Evolutionary conservation across 257 asterid genomes (phyloP).

Genomic region (Lantana camara): DNA sequence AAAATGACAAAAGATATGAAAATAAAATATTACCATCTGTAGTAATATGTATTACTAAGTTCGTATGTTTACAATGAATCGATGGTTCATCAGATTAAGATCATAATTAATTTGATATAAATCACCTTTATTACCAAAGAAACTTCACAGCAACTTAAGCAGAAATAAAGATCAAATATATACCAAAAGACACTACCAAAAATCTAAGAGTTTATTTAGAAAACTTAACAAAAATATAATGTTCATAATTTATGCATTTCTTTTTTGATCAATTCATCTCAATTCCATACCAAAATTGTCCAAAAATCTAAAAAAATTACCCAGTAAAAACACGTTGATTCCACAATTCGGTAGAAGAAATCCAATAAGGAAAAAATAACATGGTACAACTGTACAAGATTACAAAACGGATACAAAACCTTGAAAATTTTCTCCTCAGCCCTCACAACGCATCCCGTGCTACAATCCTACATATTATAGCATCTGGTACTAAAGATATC

Average conservation of each 20-base stretch:
- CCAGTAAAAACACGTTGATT: neutral
- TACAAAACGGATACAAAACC: slow-evolving; percentile 6
- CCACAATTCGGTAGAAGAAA: neutral
- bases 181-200: neutral
- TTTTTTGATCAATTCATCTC: neutral
- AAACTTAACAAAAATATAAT: neutral
- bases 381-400: slow-evolving; percentile 18
- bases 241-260: neutral
- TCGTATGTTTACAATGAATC: too few relatives aligned
- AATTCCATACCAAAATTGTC: slow-evolving; percentile 10
- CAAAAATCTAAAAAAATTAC: neutral
- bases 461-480: slow-evolving; percentile 83
- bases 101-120: too few relatives aligned
- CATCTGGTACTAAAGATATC: slow-evolving; percentile 78
- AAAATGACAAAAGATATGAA: too few relatives aligned
- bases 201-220: neutral
- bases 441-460: slow-evolving; percentile 79
- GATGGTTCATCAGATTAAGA: too few relatives aligned
- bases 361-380: neutral
- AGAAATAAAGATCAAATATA: neutral
- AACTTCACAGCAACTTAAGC: neutral
- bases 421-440: neutral
- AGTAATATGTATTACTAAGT: too few relatives aligned
- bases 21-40: neutral
- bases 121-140: too few relatives aligned